Evolutionary conservation across 2,329 filamentous ascomycete species (phyloP), one percentile per base, ranked within the genome.

Genomic region (Verticillium albo-atrum): DNA sequence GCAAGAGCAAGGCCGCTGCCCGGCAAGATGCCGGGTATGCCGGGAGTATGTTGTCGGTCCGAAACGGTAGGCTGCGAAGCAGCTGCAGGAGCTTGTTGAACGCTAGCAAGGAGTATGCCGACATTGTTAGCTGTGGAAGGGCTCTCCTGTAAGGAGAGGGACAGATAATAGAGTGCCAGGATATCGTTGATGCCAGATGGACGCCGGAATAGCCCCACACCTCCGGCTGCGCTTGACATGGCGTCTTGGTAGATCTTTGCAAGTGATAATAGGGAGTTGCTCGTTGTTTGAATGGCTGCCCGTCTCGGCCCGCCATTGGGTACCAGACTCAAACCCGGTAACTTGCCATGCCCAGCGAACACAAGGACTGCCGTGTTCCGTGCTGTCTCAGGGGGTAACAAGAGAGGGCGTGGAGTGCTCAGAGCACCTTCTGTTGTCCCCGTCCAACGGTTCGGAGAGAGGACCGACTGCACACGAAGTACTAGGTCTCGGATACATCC

Each of bases 91-190:
- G 71, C 60, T 60, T 96, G 92, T 69, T 97, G 95, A 23, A 98
- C 90, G 59, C 95, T 91, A 5, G 95, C 95, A n/a, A 99, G 85
- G 28, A 99, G 81, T 58, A 99, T 99, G 3, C 95, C 95, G 14
- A 99, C 93, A 71, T 99, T 99, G 71, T 99, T 99, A 1, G 95
- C 95, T 0, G 95, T 99, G 0, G 95, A 99, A 2, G 95, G 95
- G 68, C 95, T 98, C 54, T 95, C 93, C 64, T 97, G 95, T 2
- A 99, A 81, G 0, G 95, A 96, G 3, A 99, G 78, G 0, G 95
- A 99, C 3, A 99, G 81, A 69, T 99, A 99, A 72, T 99, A 99
- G 14, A 99, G 82, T 2, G 93, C 91, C 35, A 99, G 77, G 37
- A 99, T 98, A 68, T 99, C 95, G 50, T 92, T 87, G 26, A 98